These are phyloP conservation scores for Penstemon davidsonii DNA, from an alignment of 257 asterid species.

Conservation along the genomic window DNA sequence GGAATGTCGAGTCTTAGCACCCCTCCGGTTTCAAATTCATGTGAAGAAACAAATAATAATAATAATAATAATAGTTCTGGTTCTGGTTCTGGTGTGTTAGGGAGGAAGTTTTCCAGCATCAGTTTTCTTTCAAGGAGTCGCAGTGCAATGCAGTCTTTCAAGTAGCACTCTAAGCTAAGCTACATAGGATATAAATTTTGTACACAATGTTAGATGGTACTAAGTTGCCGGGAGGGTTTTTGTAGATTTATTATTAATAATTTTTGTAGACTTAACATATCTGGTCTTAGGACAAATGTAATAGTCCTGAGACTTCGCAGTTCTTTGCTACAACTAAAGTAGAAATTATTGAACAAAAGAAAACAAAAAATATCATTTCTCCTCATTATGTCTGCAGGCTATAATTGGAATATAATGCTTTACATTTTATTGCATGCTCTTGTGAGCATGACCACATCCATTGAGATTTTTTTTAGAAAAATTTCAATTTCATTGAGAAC, in stretches of 20 bases:
- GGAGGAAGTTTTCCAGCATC: constrained; percentile 39
- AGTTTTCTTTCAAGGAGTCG: constrained; percentile 51
- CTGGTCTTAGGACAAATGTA: neutral
- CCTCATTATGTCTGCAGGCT: too few species aligned
- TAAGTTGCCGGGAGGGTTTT: constrained; percentile 22
- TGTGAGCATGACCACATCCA: too few species aligned
- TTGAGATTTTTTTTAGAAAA: too few species aligned
- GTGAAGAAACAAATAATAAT: constrained; percentile 38
- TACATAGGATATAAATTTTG: constrained; percentile 27
- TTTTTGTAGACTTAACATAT: constrained; percentile 16
- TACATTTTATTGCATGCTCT: too few species aligned
- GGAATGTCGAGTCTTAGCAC: constrained; percentile 34
- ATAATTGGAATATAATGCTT: too few species aligned
- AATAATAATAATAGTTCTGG: constrained; percentile 22
- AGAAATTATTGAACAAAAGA: too few species aligned
- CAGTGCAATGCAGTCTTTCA: constrained; percentile 52
- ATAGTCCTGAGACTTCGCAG: too few species aligned
- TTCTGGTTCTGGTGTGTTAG: constrained; percentile 41
- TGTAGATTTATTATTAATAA: constrained; percentile 20
- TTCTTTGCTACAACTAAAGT: too few species aligned
- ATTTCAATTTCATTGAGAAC: too few species aligned
- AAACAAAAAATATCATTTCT: too few species aligned
- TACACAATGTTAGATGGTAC: neutral
- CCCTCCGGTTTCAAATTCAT: constrained; percentile 30
- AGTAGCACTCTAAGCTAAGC: constrained; percentile 30